Evolutionary conservation across 768 basidiomycete genomes (phyloP), one percentile per base, ranked within the genome.

Genomic region (Multifurca ochricompacta): DNA sequence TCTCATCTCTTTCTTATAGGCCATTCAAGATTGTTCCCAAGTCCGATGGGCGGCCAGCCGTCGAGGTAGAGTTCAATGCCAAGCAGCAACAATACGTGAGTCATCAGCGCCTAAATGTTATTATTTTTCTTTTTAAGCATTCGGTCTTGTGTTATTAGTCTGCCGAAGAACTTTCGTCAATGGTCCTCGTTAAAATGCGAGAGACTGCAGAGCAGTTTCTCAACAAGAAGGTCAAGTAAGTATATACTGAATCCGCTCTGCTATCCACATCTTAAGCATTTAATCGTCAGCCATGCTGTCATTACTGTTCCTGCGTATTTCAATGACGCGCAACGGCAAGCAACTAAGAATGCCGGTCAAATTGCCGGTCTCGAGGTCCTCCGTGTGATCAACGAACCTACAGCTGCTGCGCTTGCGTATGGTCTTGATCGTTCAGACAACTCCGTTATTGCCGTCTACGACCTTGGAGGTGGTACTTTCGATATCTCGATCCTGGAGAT

Each of bases 401-500:
- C 96, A 19, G 96, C 96, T 41, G 96, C 95, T 46, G 96, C 96
- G 27, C 85, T 98, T 49, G 96, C 96, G 0, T 99, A 99, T 67
- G 96, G 96, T 72, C 82, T 96, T 14, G 95, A 98, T 70, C 84
- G 87, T 44, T 58, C 68, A 0, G 76, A 83, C 44, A 84, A 88
- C 42, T 89, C 88, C 18, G 77, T 96, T 67, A 93, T 99, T 63
- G 96, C 96, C 39, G 96, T 99, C 54, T 99, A 98, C 69, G 96
- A 99, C 77, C 79, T 98, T 30, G 95, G 95, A 63, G 95, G 95
- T 64, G 95, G 95, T 53, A 97, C 95, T 21, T 98, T 98, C 70
- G 95, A 98, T 91, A 92, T 99, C 66, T 99, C 96, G 27, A 94
- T 99, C 62, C 77, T 99, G 52, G 94, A 97, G 74, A 98, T 98